A percentile compares a stretch with the other conserved stretches of the same genome.
phyloP scores from a whole-genome alignment of 345 rosid species.

The Adansonia digitata region DNA sequence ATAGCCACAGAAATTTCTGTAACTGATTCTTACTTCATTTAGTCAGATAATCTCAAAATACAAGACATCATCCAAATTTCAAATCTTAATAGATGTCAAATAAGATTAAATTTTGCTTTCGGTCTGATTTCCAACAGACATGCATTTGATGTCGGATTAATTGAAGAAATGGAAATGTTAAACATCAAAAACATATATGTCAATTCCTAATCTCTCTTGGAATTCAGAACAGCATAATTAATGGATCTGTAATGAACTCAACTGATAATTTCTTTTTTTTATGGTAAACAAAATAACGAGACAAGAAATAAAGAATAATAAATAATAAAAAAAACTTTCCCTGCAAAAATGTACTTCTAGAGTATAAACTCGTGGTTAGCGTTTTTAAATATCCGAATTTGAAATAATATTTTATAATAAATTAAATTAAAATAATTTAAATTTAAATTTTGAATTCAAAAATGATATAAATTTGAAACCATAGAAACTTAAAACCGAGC shows the following conservation, averaged over 20 bases:
- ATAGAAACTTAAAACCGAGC: too few relatives aligned
- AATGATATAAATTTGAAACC: too few relatives aligned
- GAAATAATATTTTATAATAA: too few relatives aligned
- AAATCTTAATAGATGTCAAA: background rate
- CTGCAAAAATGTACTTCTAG: background rate
- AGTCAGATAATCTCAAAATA: background rate
- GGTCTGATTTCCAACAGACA: slow-evolving; percentile 8
- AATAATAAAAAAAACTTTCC: too few relatives aligned
- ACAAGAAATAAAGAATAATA: background rate
- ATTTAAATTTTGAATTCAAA: too few relatives aligned
- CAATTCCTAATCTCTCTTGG: background rate
- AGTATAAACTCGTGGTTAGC: too few relatives aligned
- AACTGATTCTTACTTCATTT: too few relatives aligned
- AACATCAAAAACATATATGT: background rate
- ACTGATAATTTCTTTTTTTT: background rate
- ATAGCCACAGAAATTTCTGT: too few relatives aligned
- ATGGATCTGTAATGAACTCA: too few relatives aligned
- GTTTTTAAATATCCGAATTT: too few relatives aligned
- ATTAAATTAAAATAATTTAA: too few relatives aligned
- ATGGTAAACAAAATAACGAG: background rate
- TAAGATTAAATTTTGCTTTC: background rate
- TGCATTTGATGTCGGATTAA: background rate
- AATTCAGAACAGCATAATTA: background rate
- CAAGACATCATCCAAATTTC: background rate
- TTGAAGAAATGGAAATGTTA: background rate